Conservation (phyloP, 2,329 filamentous ascomycete genomes). For the Exophiala oligosperma region DNA sequence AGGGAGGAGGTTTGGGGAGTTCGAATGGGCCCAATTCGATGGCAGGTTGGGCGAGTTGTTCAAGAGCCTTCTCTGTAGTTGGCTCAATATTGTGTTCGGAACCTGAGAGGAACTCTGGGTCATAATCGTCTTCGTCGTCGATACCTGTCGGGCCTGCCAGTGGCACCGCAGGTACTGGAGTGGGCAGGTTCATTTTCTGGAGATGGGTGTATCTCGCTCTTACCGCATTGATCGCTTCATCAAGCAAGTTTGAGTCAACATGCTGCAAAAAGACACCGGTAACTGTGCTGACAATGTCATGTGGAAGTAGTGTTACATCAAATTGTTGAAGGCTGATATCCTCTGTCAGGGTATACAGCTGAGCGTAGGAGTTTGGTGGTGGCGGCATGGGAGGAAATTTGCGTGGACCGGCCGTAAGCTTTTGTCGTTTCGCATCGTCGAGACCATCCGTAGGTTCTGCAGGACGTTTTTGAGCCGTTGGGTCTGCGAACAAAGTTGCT, state of each 20-base stretch:
- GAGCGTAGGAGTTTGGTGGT: slow-evolving; percentile 74
- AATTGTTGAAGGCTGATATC: slow-evolving; percentile 75
- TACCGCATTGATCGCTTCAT: slow-evolving; percentile 68
- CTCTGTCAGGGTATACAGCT: slow-evolving; percentile 81
- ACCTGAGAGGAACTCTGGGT: slow-evolving; percentile 77
- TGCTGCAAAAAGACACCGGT: slow-evolving; percentile 74
- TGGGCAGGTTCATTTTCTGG: slow-evolving; percentile 33
- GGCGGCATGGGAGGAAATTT: slow-evolving; percentile 70
- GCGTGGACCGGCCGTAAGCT: slow-evolving; percentile 55
- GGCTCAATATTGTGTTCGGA: slow-evolving; percentile 76
- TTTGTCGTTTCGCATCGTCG: slow-evolving; percentile 79
- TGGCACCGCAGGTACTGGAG: slow-evolving; percentile 31
- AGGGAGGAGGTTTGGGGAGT: slow-evolving; percentile 71
- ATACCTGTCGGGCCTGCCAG: slow-evolving; percentile 57
- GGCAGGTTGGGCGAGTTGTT: slow-evolving; percentile 51
- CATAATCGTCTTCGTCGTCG: slow-evolving; percentile 88
- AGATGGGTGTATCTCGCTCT: slow-evolving; percentile 32
- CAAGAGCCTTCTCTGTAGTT: slow-evolving; percentile 51
- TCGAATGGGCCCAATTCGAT: slow-evolving; percentile 72
- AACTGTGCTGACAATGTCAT: slow-evolving; percentile 75
- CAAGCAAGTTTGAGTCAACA: slow-evolving; percentile 67
- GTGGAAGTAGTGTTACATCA: slow-evolving; percentile 76
- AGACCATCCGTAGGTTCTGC: slow-evolving; percentile 70
- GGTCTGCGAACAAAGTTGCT: slow-evolving; percentile 76
- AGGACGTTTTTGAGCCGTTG: slow-evolving; percentile 68